These are phyloP conservation scores for Piper betle DNA, from an alignment of 164 flowering plant species.

Conservation along the genomic window DNA sequence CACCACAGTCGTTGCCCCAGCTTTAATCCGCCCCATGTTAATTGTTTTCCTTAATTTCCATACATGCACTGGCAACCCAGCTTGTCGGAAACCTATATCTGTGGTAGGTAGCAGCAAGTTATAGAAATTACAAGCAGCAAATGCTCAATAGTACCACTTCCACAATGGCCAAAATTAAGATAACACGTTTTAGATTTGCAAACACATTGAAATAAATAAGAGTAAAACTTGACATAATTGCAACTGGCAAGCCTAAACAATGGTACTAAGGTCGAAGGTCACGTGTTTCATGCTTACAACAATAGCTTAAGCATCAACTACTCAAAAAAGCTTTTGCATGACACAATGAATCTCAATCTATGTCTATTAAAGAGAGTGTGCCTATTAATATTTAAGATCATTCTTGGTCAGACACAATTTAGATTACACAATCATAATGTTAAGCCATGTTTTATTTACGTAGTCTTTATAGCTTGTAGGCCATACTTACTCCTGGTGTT, in stretches of 20 bases:
- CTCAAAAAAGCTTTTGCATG: too few relatives aligned
- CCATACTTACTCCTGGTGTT: not conserved
- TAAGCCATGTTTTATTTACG: not conserved
- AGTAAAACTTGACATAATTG: not conserved
- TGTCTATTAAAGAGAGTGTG: too few relatives aligned
- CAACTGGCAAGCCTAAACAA: not conserved
- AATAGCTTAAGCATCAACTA: too few relatives aligned
- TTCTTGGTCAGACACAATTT: not conserved
- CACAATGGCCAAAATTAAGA: not conserved
- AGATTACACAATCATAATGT: not conserved
- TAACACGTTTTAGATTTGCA: too few relatives aligned
- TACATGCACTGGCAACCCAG: constrained; percentile 15
- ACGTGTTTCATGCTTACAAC: too few relatives aligned
- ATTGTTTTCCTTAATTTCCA: constrained; percentile 16
- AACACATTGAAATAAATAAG: too few relatives aligned
- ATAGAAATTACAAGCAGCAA: not conserved
- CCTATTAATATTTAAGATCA: too few relatives aligned
- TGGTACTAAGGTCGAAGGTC: too few relatives aligned
- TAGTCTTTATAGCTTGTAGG: not conserved
- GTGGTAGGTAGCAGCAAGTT: constrained; percentile 7
- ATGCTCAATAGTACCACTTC: not conserved
- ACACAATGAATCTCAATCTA: too few relatives aligned
- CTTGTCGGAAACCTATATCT: constrained; percentile 32
- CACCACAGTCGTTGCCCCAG: constrained; percentile 22
- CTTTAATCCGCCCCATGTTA: constrained; percentile 24